Evolutionary conservation across 2,329 filamentous ascomycete genomes (phyloP), one percentile per base, ranked within the genome.

Genomic region (Botrytis fragariae): DNA sequence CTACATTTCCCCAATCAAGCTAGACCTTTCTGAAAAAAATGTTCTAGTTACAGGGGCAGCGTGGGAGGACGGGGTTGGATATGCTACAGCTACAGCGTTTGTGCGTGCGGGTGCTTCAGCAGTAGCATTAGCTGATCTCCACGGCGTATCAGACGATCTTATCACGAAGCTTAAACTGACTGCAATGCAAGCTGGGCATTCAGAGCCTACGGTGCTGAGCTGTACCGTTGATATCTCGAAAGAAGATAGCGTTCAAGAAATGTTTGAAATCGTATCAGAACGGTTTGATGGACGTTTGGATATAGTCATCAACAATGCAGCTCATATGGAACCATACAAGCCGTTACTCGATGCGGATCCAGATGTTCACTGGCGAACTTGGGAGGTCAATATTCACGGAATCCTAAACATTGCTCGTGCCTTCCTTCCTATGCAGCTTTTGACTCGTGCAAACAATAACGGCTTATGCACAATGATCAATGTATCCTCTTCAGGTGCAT

Each of bases 401-500:
- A 51, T 74, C 4, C 76, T 75, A 63, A 70, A 44, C 22, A 64
- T 76, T 16, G 69, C 74, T 5, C 74, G 71, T n/a, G 72, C 62
- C 7, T 73, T 76, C 14, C 20, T 78, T 44, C 75, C 77, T 8
- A 57, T 78, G 68, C 60, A 77, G 48, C 57, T 77, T 79, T 61
- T 16, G 6, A 16, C 35, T 61, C 59, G 59, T 37, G 3, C 5
- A 61, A n/a, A 8, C 12, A 82, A 71, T 32, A 59, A 76, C 25
- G 54, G 76, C 4, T 70, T 77, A 51, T 85, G 84, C 78, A 85
- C 83, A 0, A 80, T 89, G 39, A 79, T 89, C 72, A 86, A 85
- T 74, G 77, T 89, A 39, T 81, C 80, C 4, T 85, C 84, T 51
- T 81, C 85, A 1, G 86, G 82, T 6, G 84, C 81, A 0, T 80